Evolutionary conservation across 148 eudicot species (phyloP).

Genomic region (Spergularia bocconei): DNA sequence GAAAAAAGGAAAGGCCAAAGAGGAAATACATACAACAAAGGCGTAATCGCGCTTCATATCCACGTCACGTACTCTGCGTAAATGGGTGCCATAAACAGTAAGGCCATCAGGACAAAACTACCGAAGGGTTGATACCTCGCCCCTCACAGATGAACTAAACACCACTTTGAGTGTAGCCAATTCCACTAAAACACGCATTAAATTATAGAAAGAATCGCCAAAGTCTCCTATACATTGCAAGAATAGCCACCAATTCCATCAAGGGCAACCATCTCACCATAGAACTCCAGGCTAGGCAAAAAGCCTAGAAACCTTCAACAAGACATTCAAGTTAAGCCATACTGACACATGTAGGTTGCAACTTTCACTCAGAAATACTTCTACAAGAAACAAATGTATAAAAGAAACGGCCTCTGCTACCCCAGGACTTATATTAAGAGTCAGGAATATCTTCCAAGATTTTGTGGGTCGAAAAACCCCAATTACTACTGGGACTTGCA

Average conservation of each 20-base stretch:
- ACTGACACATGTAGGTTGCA: constrained; percentile 44
- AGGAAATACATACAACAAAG: constrained; percentile 75
- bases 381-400: constrained; percentile 19
- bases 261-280: constrained; percentile 94
- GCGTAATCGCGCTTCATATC: constrained; percentile 99
- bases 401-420: constrained; percentile 9
- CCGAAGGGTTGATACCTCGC: constrained; percentile 76
- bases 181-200: constrained; percentile 91
- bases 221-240: constrained; percentile 89
- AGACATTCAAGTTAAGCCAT: constrained; percentile 81
- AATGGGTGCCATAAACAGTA: constrained; percentile 96
- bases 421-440: neutral
- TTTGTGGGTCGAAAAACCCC: neutral
- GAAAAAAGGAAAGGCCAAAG: constrained; percentile 11
- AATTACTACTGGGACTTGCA: too few relatives aligned
- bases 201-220: constrained; percentile 94
- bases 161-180: constrained; percentile 96
- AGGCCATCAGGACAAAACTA: constrained; percentile 96
- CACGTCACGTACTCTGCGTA: constrained; percentile 99
- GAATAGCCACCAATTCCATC: constrained; percentile 85
- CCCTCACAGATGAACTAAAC: constrained; percentile 92
- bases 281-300: constrained; percentile 95
- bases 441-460: neutral
- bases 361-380: constrained; percentile 41
- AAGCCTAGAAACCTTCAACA: constrained; percentile 99